A percentile compares a stretch with the other conserved stretches of the same genome.
Evolutionary conservation across 2,329 filamentous ascomycete genomes (phyloP).

Genomic region (Colletotrichum zoysiae): DNA sequence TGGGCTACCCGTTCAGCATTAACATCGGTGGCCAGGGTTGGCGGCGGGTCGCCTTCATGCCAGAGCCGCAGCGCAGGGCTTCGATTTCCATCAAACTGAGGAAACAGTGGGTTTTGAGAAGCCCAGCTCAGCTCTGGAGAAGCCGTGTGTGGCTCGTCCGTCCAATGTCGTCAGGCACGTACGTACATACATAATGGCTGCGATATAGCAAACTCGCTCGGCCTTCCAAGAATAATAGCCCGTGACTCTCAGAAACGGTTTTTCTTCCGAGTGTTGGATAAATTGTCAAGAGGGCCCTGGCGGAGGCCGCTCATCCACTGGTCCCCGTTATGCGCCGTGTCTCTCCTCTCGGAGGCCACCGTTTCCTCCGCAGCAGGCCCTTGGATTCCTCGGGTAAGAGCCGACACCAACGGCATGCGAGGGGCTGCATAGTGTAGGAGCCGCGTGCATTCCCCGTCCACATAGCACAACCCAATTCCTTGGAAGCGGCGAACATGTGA

Average conservation of each 20-base stretch:
- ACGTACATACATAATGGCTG: not conserved
- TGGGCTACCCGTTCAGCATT: conserved; percentile 36
- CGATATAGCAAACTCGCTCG: conserved; percentile 3
- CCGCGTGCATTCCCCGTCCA: not conserved
- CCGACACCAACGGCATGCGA: conserved; percentile 28
- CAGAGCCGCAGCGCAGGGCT: conserved; percentile 32
- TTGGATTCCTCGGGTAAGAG: conserved; percentile 33
- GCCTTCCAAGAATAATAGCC: conserved; percentile 39
- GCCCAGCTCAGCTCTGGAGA: conserved; percentile 25
- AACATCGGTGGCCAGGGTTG: conserved; percentile 26
- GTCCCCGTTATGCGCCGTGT: conserved; percentile 24
- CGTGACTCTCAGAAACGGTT: conserved; percentile 8
- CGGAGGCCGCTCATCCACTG: conserved; percentile 36
- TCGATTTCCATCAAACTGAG: conserved; percentile 28
- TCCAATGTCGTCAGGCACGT: conserved; percentile 38
- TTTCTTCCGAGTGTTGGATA: conserved; percentile 34
- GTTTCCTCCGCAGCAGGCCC: conserved; percentile 18
- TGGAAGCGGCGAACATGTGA: conserved; percentile 38
- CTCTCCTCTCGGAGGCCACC: conserved; percentile 10
- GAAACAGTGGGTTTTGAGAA: conserved; percentile 21
- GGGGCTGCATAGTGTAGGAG: conserved; percentile 4
- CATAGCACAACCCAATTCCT: conserved; percentile 26
- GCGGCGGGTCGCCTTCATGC: conserved; percentile 37
- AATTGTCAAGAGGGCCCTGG: conserved; percentile 37
- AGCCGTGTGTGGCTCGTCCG: conserved; percentile 32